phyloP scores from a whole-genome alignment of 345 rosid species.

The Populus simonii region DNA sequence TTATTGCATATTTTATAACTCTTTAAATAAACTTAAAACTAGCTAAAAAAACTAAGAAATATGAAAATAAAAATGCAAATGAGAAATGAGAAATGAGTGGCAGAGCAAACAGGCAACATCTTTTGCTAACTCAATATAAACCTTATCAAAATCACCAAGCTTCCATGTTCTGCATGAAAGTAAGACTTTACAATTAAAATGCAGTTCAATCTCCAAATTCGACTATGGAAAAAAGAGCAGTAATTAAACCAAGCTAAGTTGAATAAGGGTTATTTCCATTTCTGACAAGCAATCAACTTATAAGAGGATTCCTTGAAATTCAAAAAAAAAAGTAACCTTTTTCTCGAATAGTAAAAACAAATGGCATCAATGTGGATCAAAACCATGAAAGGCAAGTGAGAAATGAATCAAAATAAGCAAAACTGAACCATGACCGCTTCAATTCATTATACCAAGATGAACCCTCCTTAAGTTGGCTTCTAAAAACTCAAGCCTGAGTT shows the following conservation, averaged over 20 bases:
- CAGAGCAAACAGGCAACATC: slow-evolving; percentile 78
- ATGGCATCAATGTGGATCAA: neutral
- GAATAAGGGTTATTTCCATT: neutral
- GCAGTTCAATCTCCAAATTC: neutral
- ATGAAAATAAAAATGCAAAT: too few relatives aligned
- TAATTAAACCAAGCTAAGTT: neutral
- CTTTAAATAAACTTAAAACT: too few relatives aligned
- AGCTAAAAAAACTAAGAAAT: too few relatives aligned
- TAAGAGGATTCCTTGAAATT: neutral
- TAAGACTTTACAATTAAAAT: neutral
- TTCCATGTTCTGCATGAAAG: slow-evolving; percentile 36
- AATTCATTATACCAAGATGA: neutral
- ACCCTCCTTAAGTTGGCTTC: neutral
- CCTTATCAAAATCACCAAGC: slow-evolving; percentile 28
- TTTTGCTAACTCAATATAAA: slow-evolving; percentile 19
- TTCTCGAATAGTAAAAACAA: neutral
- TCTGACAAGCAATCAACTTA: neutral
- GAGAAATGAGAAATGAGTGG: too few relatives aligned
- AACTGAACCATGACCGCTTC: neutral
- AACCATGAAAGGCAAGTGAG: neutral
- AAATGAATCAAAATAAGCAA: neutral
- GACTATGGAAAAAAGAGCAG: neutral
- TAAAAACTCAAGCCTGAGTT: neutral
- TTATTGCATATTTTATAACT: too few relatives aligned
- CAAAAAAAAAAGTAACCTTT: neutral